A percentile compares a stretch with the other conserved stretches of the same genome.
Evolutionary conservation across 441 rosid species (phyloP).

Genomic region (Rhodomyrtus psidioides): DNA sequence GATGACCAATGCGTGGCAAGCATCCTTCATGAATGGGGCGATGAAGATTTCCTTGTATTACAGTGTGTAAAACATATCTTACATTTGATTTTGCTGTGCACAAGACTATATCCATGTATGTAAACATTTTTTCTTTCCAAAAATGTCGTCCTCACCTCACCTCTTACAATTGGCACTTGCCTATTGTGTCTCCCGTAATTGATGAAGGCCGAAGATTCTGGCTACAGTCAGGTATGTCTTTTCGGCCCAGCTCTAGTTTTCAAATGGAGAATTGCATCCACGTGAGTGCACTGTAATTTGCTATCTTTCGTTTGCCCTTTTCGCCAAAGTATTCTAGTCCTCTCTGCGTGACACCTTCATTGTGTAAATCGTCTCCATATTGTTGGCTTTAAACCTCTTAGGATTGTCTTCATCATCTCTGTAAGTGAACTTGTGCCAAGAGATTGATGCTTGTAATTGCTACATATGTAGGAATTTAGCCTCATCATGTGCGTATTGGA

Average conservation of each 20-base stretch:
- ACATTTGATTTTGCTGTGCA: neutral
- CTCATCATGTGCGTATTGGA: neutral
- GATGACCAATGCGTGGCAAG: constrained; percentile 11
- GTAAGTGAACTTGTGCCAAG: neutral
- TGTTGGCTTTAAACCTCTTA: neutral
- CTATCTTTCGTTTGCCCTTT: neutral
- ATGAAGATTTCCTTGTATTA: neutral
- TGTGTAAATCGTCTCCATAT: neutral
- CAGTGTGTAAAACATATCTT: neutral
- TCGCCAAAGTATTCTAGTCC: neutral
- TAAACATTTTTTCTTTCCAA: neutral
- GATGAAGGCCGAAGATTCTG: neutral
- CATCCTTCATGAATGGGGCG: neutral
- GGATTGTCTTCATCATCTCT: neutral
- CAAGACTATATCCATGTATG: neutral
- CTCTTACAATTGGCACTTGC: neutral
- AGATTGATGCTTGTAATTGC: neutral
- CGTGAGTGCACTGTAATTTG: too few relatives aligned
- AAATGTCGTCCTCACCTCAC: neutral
- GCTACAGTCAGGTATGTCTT: neutral
- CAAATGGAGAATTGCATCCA: neutral
- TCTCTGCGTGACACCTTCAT: neutral
- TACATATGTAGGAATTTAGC: neutral
- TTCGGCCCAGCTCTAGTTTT: neutral
- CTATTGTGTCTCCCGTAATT: neutral